Percentiles rank a stretch among this genome's conserved stretches.
These are phyloP conservation scores for Tremellales sp. DNA, from an alignment of 1,284 basidiomycete species.

Conservation along the genomic window DNA sequence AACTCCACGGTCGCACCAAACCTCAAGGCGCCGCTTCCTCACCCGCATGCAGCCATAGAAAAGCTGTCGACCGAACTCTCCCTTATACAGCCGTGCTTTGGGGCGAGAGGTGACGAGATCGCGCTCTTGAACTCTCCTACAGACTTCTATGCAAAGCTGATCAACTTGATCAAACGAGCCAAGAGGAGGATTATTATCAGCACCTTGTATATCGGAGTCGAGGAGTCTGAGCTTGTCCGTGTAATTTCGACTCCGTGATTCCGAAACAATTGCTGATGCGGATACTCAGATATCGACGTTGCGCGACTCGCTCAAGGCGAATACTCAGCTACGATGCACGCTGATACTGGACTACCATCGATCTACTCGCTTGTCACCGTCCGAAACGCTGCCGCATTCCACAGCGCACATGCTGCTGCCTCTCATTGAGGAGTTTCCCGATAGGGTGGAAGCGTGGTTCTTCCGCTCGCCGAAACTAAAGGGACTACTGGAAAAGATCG, in stretches of 20 bases:
- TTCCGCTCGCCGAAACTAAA: constrained; percentile 83
- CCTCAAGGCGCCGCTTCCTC: constrained; percentile 5
- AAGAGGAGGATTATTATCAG: constrained; percentile 76
- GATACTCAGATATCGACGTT: constrained; percentile 63
- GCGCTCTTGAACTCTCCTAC: constrained; percentile 47
- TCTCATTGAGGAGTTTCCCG: constrained; percentile 65
- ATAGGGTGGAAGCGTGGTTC: constrained; percentile 70
- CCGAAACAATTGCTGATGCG: background rate
- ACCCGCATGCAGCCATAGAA: constrained; percentile 30
- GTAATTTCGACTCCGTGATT: background rate
- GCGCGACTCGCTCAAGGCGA: constrained; percentile 57
- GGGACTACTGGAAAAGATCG: constrained; percentile 66
- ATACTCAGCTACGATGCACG: constrained; percentile 63
- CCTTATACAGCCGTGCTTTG: constrained; percentile 47
- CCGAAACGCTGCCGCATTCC: constrained; percentile 49
- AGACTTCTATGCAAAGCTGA: constrained; percentile 49
- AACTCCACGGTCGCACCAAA: constrained; percentile 1
- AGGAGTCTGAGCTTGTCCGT: constrained; percentile 61
- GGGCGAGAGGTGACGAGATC: constrained; percentile 46
- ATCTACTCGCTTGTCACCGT: constrained; percentile 68
- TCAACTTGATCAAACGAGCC: constrained; percentile 67
- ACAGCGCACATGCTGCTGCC: constrained; percentile 72
- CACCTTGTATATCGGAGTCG: constrained; percentile 73
- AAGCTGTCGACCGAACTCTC: constrained; percentile 26
- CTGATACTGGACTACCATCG: constrained; percentile 86